phyloP scores from a whole-genome alignment of 1,284 basidiomycete genomes.

The Acaromyces ingoldii region DNA sequence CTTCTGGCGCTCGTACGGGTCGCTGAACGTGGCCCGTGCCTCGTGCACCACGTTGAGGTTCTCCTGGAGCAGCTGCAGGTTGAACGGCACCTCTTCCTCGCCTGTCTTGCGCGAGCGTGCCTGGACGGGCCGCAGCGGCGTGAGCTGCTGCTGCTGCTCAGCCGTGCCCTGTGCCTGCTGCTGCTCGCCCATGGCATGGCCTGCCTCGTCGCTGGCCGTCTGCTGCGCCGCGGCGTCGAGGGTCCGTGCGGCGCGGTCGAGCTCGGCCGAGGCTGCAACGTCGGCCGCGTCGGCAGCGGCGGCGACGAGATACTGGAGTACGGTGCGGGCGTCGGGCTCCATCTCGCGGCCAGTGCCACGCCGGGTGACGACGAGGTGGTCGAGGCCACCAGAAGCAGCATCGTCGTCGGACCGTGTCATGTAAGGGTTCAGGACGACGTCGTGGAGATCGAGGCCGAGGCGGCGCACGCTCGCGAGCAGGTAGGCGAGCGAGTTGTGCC shows the following conservation, averaged over 20 bases:
- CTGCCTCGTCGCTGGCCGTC: conserved; percentile 1
- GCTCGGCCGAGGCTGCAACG: conserved; percentile 20
- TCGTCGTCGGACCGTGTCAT: too few species aligned
- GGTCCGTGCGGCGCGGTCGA: conserved; percentile 23
- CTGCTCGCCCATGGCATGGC: background rate
- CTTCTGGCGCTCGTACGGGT: conserved; percentile 46
- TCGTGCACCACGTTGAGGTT: conserved; percentile 41
- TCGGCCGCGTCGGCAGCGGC: conserved; percentile 32
- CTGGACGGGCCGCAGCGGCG: conserved; percentile 34
- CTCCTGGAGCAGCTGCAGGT: conserved; percentile 36
- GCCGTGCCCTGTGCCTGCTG: background rate
- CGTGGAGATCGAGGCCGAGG: too few species aligned
- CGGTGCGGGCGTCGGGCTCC: conserved; percentile 20
- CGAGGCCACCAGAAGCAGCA: too few species aligned
- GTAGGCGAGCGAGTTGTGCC: too few species aligned
- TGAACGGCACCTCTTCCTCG: conserved; percentile 35
- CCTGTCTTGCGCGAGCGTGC: conserved; percentile 15
- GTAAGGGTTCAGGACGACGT: too few species aligned
- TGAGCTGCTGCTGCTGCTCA: conserved; percentile 15
- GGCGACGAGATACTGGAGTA: conserved; percentile 18
- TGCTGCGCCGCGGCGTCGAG: conserved; percentile 17
- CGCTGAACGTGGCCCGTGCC: conserved; percentile 24
- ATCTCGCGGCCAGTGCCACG: conserved; percentile 21
- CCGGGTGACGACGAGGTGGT: too few species aligned
- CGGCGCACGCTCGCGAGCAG: too few species aligned